phyloP scores from a whole-genome alignment of 2,329 filamentous ascomycete species.

The Passalora sequoiae region DNA sequence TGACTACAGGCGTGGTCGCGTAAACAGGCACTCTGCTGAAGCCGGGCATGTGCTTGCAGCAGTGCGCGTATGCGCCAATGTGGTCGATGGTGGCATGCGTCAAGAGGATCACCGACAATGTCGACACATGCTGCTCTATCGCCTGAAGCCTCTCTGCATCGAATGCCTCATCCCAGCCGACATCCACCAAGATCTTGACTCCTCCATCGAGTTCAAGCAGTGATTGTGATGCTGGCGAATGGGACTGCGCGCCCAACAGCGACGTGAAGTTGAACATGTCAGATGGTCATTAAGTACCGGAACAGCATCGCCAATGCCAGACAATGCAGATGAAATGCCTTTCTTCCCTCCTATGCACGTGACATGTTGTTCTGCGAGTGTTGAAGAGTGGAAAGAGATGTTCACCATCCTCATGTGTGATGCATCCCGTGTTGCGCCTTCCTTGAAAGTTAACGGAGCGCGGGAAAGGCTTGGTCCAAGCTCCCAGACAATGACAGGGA shows the following conservation, averaged over 20 bases:
- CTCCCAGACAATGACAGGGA: too few relatives aligned
- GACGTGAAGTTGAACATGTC: constrained; percentile 96
- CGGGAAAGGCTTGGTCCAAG: neutral
- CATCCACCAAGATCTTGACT: constrained; percentile 88
- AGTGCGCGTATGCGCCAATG: constrained; percentile 89
- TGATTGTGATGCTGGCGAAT: constrained; percentile 86
- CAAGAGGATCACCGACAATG: constrained; percentile 85
- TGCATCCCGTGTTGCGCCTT: neutral
- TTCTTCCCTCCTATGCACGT: neutral
- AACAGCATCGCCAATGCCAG: neutral
- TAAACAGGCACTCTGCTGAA: constrained; percentile 93
- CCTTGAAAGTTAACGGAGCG: neutral
- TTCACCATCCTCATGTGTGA: neutral
- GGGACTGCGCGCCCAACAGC: constrained; percentile 82
- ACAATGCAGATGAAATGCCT: neutral
- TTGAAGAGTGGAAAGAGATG: neutral
- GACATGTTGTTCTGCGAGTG: neutral
- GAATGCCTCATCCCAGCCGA: constrained; percentile 94
- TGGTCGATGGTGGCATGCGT: constrained; percentile 91
- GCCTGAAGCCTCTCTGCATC: constrained; percentile 75
- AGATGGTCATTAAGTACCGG: too few relatives aligned
- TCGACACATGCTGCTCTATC: constrained; percentile 88
- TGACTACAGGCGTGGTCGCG: constrained; percentile 87
- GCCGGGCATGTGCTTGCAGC: constrained; percentile 90
- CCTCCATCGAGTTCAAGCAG: constrained; percentile 93